Conservation (phyloP, 148 eudicot species). For the Dianthus caryophyllus region DNA sequence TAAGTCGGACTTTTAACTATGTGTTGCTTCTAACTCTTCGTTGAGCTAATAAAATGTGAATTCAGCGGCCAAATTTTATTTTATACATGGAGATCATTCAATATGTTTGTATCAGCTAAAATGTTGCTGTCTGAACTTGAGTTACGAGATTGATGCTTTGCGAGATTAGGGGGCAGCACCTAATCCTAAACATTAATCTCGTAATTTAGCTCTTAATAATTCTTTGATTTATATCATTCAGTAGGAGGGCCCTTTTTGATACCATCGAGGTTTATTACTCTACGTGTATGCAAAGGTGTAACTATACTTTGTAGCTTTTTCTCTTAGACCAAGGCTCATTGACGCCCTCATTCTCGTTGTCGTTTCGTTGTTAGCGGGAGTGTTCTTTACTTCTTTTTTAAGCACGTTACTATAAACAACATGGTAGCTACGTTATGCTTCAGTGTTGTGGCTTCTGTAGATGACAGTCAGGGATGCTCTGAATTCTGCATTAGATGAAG, state of each 20-base stretch:
- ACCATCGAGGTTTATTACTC: neutral
- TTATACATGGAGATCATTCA: too few species aligned
- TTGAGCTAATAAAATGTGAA: too few species aligned
- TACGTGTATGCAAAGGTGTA: neutral
- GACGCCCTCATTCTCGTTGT: neutral
- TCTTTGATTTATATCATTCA: neutral
- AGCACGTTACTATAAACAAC: neutral
- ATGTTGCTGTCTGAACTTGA: neutral
- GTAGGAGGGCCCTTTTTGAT: too few species aligned
- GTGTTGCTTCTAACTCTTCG: too few species aligned
- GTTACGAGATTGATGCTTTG: neutral
- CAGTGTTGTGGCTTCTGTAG: constrained; percentile 29
- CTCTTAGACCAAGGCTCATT: neutral
- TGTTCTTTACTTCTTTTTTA: neutral
- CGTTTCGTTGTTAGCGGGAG: neutral
- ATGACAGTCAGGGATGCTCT: constrained; percentile 77
- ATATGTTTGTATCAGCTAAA: neutral
- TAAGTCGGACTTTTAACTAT: neutral
- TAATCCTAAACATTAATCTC: too few species aligned
- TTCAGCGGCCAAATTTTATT: too few species aligned
- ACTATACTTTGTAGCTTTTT: neutral
- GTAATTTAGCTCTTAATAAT: neutral
- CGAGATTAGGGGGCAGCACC: too few species aligned
- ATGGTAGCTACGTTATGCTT: neutral
- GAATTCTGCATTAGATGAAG: constrained; percentile 82